Percentiles rank a stretch among this genome's conserved stretches.
phyloP scores from a whole-genome alignment of 164 flowering plant species.

The Dillenia suffruticosa region DNA sequence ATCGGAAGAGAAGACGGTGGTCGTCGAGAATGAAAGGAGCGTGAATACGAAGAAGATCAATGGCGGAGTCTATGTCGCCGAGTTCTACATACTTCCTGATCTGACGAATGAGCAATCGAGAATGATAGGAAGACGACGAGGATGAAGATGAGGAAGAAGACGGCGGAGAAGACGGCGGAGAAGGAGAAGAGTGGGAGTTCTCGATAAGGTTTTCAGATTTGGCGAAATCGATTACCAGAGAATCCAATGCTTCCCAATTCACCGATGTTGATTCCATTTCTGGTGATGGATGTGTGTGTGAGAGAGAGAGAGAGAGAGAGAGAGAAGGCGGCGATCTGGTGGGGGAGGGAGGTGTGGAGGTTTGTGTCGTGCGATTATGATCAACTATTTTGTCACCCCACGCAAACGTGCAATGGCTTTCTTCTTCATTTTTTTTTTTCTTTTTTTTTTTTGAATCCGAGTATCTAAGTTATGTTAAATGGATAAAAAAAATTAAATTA shows the following conservation, averaged over 20 bases:
- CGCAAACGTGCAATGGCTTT: too few species aligned
- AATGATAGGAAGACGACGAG: slow-evolving; percentile 64
- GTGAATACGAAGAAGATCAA: slow-evolving; percentile 66
- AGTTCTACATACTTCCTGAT: slow-evolving; percentile 60
- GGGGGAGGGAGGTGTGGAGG: too few species aligned
- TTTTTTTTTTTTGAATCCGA: too few species aligned
- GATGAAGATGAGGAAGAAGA: slow-evolving; percentile 21
- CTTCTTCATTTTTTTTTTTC: too few species aligned
- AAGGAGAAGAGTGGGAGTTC: slow-evolving; percentile 27
- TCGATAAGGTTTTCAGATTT: slow-evolving; percentile 75
- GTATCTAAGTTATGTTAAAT: too few species aligned
- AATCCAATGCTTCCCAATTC: slow-evolving; percentile 93
- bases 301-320: neutral
- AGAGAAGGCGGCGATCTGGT: too few species aligned
- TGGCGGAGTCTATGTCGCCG: slow-evolving; percentile 75
- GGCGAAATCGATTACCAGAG: slow-evolving; percentile 77
- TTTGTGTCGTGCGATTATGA: too few species aligned
- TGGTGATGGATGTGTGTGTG: neutral
- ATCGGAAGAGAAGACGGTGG: slow-evolving; percentile 77
- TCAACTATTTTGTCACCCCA: too few species aligned
- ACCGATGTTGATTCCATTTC: slow-evolving; percentile 73
- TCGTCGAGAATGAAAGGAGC: slow-evolving; percentile 79
- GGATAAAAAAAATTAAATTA: too few species aligned
- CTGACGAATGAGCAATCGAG: slow-evolving; percentile 68
- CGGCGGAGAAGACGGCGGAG: slow-evolving; percentile 15